phyloP scores from a whole-genome alignment of 768 basidiomycete species.

The Hygrocybe punicea region DNA sequence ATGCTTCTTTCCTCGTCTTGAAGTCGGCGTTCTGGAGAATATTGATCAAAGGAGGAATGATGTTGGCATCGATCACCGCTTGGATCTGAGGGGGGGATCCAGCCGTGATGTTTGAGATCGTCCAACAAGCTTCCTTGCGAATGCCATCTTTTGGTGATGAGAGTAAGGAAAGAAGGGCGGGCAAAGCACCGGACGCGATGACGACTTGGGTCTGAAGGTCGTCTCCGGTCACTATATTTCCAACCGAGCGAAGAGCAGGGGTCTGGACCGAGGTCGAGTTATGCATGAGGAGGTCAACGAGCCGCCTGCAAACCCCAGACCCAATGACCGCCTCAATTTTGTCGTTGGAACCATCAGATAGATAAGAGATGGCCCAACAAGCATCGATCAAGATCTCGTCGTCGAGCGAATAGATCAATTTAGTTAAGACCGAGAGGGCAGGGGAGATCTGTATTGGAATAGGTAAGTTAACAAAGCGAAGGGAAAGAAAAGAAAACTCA shows the following conservation, averaged over 20 bases:
- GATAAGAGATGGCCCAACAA: slow-evolving; percentile 99
- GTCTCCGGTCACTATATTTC: slow-evolving; percentile 99
- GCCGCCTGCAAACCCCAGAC: slow-evolving; percentile 93
- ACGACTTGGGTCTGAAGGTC: slow-evolving; percentile 99
- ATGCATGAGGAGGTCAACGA: slow-evolving; percentile 96
- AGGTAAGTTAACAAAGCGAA: slow-evolving; percentile 6
- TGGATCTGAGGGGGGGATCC: slow-evolving; percentile 97
- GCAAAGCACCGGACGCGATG: slow-evolving; percentile 95
- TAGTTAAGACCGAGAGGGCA: slow-evolving; percentile 92
- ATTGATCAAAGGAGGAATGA: slow-evolving; percentile 97
- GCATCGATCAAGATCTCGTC: slow-evolving; percentile 99
- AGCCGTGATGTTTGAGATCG: slow-evolving; percentile 97
- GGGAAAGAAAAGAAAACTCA: slow-evolving; percentile 38
- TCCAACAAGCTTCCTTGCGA: slow-evolving; percentile 99
- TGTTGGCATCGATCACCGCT: slow-evolving; percentile 95
- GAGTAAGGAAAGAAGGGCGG: slow-evolving; percentile 87
- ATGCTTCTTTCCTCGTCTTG: slow-evolving; percentile 99
- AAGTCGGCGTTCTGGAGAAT: slow-evolving; percentile 97
- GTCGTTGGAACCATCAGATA: slow-evolving; percentile 98
- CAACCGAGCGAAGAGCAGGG: slow-evolving; percentile 95
- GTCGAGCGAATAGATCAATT: slow-evolving; percentile 97
- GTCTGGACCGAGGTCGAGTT: slow-evolving; percentile 95
- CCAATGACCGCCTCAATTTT: slow-evolving; percentile 99
- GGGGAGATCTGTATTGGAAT: slow-evolving; percentile 79
- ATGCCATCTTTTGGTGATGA: slow-evolving; percentile 98